Evolutionary conservation across 441 rosid genomes (phyloP).

Genomic region (Erodium trifolium): DNA sequence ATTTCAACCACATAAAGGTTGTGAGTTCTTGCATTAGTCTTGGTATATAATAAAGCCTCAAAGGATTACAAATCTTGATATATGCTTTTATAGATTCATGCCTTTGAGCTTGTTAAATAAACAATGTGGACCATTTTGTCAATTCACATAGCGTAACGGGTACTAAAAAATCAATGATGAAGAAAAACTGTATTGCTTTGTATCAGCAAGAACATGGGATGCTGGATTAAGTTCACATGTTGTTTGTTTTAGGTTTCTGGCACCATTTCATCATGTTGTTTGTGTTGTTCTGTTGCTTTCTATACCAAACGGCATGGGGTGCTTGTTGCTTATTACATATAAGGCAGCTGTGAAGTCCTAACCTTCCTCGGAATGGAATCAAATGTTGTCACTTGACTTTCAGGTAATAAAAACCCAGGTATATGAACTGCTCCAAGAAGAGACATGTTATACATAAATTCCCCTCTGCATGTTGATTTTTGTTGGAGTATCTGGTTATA

Average conservation of each 20-base stretch:
- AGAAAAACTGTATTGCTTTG: not conserved
- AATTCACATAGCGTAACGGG: not conserved
- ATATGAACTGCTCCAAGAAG: not conserved
- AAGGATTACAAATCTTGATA: not conserved
- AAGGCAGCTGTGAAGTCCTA: not conserved
- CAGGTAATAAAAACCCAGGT: not conserved
- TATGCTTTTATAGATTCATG: not conserved
- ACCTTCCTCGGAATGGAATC: not conserved
- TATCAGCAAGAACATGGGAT: constrained; percentile 10
- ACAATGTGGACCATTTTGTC: constrained; percentile 19
- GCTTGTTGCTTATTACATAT: constrained; percentile 3
- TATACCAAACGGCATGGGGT: not conserved
- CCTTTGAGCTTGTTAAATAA: not conserved
- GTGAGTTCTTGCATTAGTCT: not conserved
- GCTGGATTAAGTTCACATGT: not conserved
- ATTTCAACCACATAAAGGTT: not conserved
- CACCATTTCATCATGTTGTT: not conserved
- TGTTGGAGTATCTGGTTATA: not conserved
- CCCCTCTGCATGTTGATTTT: not conserved
- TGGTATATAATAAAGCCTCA: not conserved
- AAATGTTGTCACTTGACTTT: not conserved
- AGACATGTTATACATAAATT: not conserved
- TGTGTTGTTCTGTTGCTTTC: constrained; percentile 9
- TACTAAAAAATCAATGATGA: not conserved
- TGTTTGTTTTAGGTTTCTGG: not conserved